Base-by-base conservation (phyloP, 148 eudicot genomes). In the Drosera capensis region DNA sequence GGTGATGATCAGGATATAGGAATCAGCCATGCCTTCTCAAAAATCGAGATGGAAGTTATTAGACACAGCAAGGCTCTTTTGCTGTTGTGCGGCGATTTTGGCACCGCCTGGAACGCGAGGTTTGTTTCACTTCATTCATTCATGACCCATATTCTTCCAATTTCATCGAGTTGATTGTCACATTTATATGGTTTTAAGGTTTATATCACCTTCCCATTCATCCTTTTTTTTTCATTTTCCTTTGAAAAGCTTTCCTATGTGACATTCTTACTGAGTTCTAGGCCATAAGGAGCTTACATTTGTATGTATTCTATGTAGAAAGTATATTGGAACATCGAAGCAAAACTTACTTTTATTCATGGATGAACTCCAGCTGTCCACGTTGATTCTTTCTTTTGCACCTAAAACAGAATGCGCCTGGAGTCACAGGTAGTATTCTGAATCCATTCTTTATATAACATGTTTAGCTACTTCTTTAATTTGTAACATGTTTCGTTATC, bases 71-170 rank as follows among this genome's bases (percentile, higher is more conserved):
- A 64, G 67, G 80, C 67, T 68, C 73, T 88, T 55, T 52, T 83
- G 65, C 48, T 88, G 67, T 53, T 88, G 29, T 79, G 92, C 58
- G 71, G 70, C 63, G 90, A 88, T 68, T 83, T 77, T 65, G 86
- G 86, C 50, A 88, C 86, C 24, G 90, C 83, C 2, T 88, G 96
- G 96, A 83, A 88, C 71, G 67, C 71, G 66, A 83, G 96, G 94
- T 86, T 40, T 48, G 30, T 38, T 29, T 25, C 31, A 7, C 3
- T 16, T 37, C 16, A 44, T 3, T 35, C 11, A 34, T 31, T 14
- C 43, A 39, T 17, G 23, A 14, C 1, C 23, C 14, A 17, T 11
- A 19, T 51, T 14, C 39, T 8, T 37, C 19, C 8, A 7, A 14
- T 51, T 18, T 49, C 20, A 12, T 28, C 12, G 23, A 9, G 25